Percentiles rank a stretch among this genome's conserved stretches.
Conservation (phyloP, 768 basidiomycete genomes). For the Tephrocybe sp. region DNA sequence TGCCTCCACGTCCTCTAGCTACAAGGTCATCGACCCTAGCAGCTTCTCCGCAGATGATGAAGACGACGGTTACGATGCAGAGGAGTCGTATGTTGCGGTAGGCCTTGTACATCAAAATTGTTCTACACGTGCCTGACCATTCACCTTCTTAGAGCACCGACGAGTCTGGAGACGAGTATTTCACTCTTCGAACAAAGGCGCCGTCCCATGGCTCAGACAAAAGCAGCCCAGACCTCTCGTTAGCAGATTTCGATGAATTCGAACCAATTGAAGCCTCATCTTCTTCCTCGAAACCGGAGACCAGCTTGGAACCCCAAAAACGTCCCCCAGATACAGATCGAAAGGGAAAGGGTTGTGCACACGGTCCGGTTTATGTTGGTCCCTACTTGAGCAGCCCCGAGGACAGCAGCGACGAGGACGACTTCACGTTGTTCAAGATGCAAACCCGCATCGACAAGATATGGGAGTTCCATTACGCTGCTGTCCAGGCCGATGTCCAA, state of each 20-base stretch:
- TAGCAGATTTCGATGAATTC: slow-evolving; percentile 18
- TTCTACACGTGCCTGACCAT: slow-evolving; percentile 15
- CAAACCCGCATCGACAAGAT: slow-evolving; percentile 44
- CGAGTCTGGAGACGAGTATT: slow-evolving; percentile 29
- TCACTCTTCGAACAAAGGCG: slow-evolving; percentile 13
- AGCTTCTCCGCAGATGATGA: slow-evolving; percentile 41
- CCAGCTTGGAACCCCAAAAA: slow-evolving; percentile 15
- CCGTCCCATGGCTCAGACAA: slow-evolving; percentile 26
- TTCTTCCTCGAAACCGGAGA: slow-evolving; percentile 5
- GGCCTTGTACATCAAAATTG: slow-evolving; percentile 16
- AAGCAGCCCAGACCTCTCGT: slow-evolving; percentile 22
- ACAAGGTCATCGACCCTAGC: slow-evolving; percentile 43
- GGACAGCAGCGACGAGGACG: slow-evolving; percentile 33
- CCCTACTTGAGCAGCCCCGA: slow-evolving; percentile 30
- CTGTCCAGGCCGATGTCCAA: slow-evolving; percentile 40
- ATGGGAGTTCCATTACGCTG: slow-evolving; percentile 47
- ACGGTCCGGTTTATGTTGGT: slow-evolving; percentile 32
- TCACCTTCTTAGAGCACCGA: slow-evolving; percentile 23
- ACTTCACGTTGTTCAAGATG: slow-evolving; percentile 45
- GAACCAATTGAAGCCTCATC: slow-evolving; percentile 24
- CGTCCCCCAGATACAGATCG: slow-evolving; percentile 19
- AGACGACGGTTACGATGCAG: slow-evolving; percentile 27
- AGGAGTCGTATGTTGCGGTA: slow-evolving; percentile 25
- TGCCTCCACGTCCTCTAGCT: slow-evolving; percentile 36
- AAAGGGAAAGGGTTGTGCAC: slow-evolving; percentile 18